phyloP scores from a whole-genome alignment of 2,329 filamentous ascomycete genomes.

The Aplosporella prunicola region DNA sequence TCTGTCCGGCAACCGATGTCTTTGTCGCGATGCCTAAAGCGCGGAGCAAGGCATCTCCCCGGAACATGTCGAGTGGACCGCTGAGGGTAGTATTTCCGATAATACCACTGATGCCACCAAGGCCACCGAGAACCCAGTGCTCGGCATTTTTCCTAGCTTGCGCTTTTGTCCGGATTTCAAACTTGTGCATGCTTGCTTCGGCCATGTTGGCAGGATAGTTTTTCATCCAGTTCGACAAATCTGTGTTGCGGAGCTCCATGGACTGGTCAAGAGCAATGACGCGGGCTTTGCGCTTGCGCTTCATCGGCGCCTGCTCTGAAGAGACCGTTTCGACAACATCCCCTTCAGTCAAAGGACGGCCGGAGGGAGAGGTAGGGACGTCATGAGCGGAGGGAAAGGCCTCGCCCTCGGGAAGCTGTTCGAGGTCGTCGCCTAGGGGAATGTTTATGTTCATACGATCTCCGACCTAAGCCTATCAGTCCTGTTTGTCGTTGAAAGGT shows the following conservation, averaged over 20 bases:
- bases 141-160: constrained; percentile 55
- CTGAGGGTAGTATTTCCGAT: constrained; percentile 31
- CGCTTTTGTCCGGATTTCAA: constrained; percentile 29
- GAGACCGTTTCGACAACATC: constrained; percentile 25
- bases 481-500: too few relatives aligned
- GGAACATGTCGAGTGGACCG: constrained; percentile 50
- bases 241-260: constrained; percentile 46
- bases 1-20: constrained; percentile 15
- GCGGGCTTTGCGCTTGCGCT: constrained; percentile 30
- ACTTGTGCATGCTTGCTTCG: constrained; percentile 36
- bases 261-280: constrained; percentile 38
- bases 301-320: constrained; percentile 29
- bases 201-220: constrained; percentile 55
- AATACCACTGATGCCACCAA: constrained; percentile 44
- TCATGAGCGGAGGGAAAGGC: constrained; percentile 16
- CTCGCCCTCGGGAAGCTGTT: constrained; percentile 21
- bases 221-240: constrained; percentile 48
- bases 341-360: constrained; percentile 4
- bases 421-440: constrained; percentile 24
- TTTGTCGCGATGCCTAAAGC: constrained; percentile 33
- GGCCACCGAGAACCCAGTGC: constrained; percentile 51
- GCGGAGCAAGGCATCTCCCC: constrained; percentile 45
- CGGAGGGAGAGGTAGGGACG: neutral
- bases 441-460: constrained; percentile 23
- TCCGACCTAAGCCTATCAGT: constrained; percentile 9